These are phyloP conservation scores for Talaromyces marneffei DNA, from an alignment of 2,329 filamentous ascomycete species.

Conservation along the genomic window DNA sequence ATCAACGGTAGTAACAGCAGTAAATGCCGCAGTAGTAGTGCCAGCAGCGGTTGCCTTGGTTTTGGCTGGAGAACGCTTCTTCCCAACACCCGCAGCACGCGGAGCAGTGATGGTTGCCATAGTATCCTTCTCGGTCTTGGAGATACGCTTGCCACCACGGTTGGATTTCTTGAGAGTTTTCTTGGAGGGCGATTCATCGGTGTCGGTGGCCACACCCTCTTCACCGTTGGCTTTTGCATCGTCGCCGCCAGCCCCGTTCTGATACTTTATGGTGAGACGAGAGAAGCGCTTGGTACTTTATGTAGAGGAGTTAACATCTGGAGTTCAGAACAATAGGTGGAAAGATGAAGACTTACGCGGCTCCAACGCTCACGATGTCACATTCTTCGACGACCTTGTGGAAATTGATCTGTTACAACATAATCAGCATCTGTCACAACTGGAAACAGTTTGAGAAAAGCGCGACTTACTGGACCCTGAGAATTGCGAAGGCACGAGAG, in stretches of 20 bases:
- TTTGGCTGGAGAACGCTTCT: not conserved
- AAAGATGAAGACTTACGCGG: constrained; percentile 3
- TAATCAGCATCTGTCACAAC: not conserved
- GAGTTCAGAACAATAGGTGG: not conserved
- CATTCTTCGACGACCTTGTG: not conserved
- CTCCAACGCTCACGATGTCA: constrained; percentile 8
- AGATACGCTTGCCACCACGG: not conserved
- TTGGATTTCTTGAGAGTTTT: not conserved
- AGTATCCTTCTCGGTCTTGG: not conserved
- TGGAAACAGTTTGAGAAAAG: not conserved
- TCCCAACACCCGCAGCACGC: not conserved
- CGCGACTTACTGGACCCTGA: not conserved
- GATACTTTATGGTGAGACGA: constrained; percentile 5
- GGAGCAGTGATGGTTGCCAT: not conserved
- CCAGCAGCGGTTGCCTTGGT: not conserved
- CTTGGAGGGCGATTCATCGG: not conserved
- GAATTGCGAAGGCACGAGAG: constrained; percentile 10
- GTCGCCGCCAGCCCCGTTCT: not conserved
- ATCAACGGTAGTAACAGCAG: not conserved
- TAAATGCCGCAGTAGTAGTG: not conserved
- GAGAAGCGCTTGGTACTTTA: constrained; percentile 7
- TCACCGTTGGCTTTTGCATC: not conserved
- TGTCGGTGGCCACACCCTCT: not conserved
- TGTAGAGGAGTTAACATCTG: not conserved
- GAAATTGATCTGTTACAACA: constrained; percentile 5